These are phyloP conservation scores for Aspergillus sp. DNA, from an alignment of 2,329 filamentous ascomycete species.

Conservation along the genomic window DNA sequence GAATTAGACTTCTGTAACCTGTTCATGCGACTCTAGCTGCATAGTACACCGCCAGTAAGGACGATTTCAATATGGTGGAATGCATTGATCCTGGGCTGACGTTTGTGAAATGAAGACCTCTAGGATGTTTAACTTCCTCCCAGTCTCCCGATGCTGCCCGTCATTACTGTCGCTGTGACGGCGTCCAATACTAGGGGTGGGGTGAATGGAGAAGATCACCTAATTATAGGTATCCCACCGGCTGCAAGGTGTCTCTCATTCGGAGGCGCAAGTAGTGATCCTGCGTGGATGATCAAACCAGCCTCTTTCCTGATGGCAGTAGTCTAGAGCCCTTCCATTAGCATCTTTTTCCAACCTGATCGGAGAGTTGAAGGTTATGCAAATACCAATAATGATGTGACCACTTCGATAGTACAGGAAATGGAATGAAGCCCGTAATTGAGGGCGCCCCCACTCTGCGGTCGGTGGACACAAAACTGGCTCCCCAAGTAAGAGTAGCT, in stretches of 20 bases:
- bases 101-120: background rate
- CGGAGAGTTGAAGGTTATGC: background rate
- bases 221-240: background rate
- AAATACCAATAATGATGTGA: background rate
- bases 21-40: conserved; percentile 2
- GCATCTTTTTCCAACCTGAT: background rate
- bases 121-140: too few relatives aligned
- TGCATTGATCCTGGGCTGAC: background rate
- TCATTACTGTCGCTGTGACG: background rate
- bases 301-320: background rate
- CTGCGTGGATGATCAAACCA: background rate
- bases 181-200: conserved; percentile 1
- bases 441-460: background rate
- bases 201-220: conserved; percentile 4
- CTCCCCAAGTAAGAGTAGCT: background rate
- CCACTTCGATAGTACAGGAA: background rate
- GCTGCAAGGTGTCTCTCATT: conserved; percentile 1
- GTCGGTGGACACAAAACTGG: background rate
- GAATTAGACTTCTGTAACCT: background rate
- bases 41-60: conserved; percentile 5
- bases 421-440: background rate
- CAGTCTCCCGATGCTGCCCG: background rate
- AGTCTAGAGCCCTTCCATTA: background rate
- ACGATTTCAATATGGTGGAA: background rate
- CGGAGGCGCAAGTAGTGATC: background rate